Evolutionary conservation across 2,329 filamentous ascomycete genomes (phyloP), one percentile per base, ranked within the genome.

Genomic region (Domatiomyces globalis): DNA sequence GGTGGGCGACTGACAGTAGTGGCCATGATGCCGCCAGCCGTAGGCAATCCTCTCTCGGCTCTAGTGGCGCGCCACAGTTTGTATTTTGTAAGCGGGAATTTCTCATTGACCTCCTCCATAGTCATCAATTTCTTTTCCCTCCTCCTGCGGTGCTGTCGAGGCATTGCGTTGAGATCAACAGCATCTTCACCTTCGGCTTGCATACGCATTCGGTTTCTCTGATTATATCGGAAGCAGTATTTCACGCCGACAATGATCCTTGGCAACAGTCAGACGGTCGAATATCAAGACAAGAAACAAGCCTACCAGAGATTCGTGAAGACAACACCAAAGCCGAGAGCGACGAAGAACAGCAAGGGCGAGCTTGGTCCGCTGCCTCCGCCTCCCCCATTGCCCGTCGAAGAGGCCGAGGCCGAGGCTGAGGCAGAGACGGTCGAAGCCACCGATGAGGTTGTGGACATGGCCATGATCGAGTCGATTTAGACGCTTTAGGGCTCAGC

Each of bases 161-260:
- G 86, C 78, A 96, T 88, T 52, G 83, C 78, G 53, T 89, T 79
- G 58, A 98, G 73, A 56, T 88, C 88, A 63, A 98, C 94, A 15
- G 85, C 86, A 56, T 95, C 89, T 65, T 85, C 85, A 59, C 89
- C 85, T 61, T 88, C 85, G 58, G 85, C 72, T 70, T 78, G 72
- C 61, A 87, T 81, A 63, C 87, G 72, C 55, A 83, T 81, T 49
- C 92, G 84, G 65, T 94, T 94, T 53, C 92, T 84, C 60, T 92
- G 89, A 69, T 96, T 96, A 69, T 98, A 96, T 61, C 92, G 80
- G 70, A 98, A 98, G 71, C 92, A 98, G 69, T 98, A 98, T 72
- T 98, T 98, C 55, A 98, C 92, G 60, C 92, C 92, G 55, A 98
- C 92, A 62, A 98, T 98, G 63, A 98, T 98, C 92, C 92, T 98